Evolutionary conservation across 352 stramenopile species (phyloP).

Genomic region (Phytophthora chlamydospora): DNA sequence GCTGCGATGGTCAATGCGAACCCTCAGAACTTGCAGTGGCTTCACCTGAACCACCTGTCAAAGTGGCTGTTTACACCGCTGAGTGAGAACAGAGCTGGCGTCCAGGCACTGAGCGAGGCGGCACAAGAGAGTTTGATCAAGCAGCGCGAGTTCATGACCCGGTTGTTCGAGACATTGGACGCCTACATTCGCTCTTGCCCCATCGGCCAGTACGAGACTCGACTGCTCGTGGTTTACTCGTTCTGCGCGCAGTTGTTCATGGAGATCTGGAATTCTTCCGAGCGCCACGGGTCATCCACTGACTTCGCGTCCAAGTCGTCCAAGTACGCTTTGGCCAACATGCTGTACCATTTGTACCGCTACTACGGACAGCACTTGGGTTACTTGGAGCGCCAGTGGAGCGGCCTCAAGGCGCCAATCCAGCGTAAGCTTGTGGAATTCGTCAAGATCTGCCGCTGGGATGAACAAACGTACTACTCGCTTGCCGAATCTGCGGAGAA

Average conservation of each 20-base stretch:
- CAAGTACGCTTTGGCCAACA: conserved; percentile 76
- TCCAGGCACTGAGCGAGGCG: conserved; percentile 20
- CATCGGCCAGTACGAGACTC: conserved; percentile 92
- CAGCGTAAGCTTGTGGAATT: conserved; percentile 98
- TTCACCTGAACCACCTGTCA: conserved; percentile 65
- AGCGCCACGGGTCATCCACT: conserved; percentile 14
- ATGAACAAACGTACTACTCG: conserved; percentile 99
- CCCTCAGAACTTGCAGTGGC: conserved; percentile 56
- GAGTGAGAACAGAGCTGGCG: conserved; percentile 19
- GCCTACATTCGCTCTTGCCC: conserved; percentile 90
- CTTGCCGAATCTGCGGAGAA: conserved; percentile 97
- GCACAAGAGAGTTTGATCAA: conserved; percentile 35
- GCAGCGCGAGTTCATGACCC: conserved; percentile 72
- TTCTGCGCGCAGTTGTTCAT: conserved; percentile 89
- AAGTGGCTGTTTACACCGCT: conserved; percentile 68
- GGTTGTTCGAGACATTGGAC: conserved; percentile 91
- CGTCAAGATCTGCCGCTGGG: conserved; percentile 98
- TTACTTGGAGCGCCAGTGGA: conserved; percentile 84
- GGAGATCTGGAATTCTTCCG: conserved; percentile 57
- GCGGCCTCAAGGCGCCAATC: conserved; percentile 92
- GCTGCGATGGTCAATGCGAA: conserved; percentile 8
- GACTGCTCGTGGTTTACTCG: conserved; percentile 89
- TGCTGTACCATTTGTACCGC: conserved; percentile 93
- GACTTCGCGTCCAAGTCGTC: conserved; percentile 27
- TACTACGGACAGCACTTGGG: conserved; percentile 95